Percentiles rank a stretch among this genome's conserved stretches.
These are phyloP conservation scores for Pelargonium fulgidum DNA, from an alignment of 441 rosid genomes.

Conservation along the genomic window DNA sequence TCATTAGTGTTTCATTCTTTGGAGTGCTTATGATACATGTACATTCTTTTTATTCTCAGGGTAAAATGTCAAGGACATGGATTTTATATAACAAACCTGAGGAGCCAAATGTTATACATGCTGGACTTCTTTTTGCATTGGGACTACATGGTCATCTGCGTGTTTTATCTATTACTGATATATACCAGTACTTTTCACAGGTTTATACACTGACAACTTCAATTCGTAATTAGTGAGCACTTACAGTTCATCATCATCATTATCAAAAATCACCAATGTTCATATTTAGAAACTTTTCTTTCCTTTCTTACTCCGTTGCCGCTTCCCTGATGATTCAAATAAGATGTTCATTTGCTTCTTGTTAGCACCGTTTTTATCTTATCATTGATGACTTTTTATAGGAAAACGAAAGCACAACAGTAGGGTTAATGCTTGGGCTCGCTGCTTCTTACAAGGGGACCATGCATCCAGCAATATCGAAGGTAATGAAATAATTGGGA, in stretches of 20 bases:
- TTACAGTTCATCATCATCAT: constrained; percentile 1
- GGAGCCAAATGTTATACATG: constrained; percentile 81
- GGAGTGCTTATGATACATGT: constrained; percentile 15
- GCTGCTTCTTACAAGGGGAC: constrained; percentile 94
- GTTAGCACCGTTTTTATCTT: constrained; percentile 15
- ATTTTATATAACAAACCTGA: constrained; percentile 83
- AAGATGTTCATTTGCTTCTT: neutral
- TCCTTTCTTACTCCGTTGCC: neutral
- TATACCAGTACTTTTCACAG: constrained; percentile 82
- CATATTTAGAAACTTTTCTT: neutral
- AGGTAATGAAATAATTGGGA: constrained; percentile 37
- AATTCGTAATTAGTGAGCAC: constrained; percentile 16
- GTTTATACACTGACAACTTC: constrained; percentile 31
- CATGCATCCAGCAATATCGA: constrained; percentile 88
- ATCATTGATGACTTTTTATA: constrained; percentile 22
- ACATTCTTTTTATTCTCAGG: constrained; percentile 43
- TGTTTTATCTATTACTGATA: constrained; percentile 68
- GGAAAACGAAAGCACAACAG: constrained; percentile 95
- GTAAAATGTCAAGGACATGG: constrained; percentile 97
- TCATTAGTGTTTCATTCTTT: constrained; percentile 11
- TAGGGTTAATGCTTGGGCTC: constrained; percentile 95
- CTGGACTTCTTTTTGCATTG: constrained; percentile 92
- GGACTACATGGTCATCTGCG: constrained; percentile 93
- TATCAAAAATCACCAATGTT: neutral
- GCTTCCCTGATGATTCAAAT: constrained; percentile 6